phyloP scores from a whole-genome alignment of 75 land plant genomes.

The Pinus taeda region DNA sequence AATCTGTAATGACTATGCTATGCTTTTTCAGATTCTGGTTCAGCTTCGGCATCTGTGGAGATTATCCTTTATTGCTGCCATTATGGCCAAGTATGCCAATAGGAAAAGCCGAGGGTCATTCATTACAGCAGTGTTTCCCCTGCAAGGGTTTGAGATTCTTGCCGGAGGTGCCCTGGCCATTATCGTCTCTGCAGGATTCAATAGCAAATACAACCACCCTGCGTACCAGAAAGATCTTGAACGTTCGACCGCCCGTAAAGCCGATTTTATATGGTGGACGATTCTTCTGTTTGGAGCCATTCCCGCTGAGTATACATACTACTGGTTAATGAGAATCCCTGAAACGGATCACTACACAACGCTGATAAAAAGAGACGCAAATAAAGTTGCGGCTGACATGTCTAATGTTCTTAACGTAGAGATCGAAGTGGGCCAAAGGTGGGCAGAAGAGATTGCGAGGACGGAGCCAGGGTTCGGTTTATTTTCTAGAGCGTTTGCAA shows the following conservation, averaged over 20 bases:
- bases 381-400: constrained; percentile 41
- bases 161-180: constrained; percentile 24
- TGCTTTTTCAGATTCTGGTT: no score
- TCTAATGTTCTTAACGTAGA: constrained; percentile 21
- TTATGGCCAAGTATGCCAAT: constrained; percentile 30
- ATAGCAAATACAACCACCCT: background rate
- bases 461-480: constrained; percentile 14
- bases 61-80: constrained; percentile 17
- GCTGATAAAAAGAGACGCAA: constrained; percentile 26
- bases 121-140: constrained; percentile 27
- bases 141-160: constrained; percentile 26
- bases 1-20: no score
- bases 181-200: constrained; percentile 20
- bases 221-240: background rate
- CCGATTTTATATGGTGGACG: constrained; percentile 34
- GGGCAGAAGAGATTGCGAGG: constrained; percentile 1
- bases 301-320: constrained; percentile 28
- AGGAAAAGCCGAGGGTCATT: constrained; percentile 29
- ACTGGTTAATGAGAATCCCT: constrained; percentile 38
- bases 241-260: background rate
- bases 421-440: background rate
- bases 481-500: constrained; percentile 15
- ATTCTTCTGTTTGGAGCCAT: constrained; percentile 31
- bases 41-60: no score
- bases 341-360: constrained; percentile 55